A percentile compares a stretch with the other conserved stretches of the same genome.
phyloP scores from a whole-genome alignment of 495 filamentous ascomycete species.

The Hyaloscypha hepaticicola region DNA sequence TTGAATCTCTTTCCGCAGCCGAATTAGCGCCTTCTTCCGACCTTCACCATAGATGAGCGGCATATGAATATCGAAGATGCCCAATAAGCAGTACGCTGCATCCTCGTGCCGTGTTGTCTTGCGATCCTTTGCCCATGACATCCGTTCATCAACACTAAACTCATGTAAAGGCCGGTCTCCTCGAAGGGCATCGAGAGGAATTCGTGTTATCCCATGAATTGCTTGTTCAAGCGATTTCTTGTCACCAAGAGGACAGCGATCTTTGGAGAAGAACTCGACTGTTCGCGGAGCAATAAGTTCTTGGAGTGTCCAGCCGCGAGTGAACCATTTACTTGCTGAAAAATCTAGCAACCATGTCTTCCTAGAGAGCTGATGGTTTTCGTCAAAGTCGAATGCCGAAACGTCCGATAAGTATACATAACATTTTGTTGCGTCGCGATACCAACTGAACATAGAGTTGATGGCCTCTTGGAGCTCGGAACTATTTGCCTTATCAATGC shows the following conservation, averaged over 20 bases:
- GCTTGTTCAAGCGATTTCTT: background rate
- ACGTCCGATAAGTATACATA: slow-evolving; percentile 5
- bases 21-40: background rate
- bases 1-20: background rate
- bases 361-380: background rate
- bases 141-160: slow-evolving; percentile 1
- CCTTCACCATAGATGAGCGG: no score
- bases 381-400: background rate
- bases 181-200: background rate
- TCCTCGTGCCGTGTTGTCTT: background rate
- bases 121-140: background rate
- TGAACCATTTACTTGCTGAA: no score
- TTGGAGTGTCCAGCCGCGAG: no score
- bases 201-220: background rate
- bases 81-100: background rate
- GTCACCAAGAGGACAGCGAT: background rate
- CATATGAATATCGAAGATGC: background rate
- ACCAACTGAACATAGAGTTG: no score
- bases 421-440: background rate
- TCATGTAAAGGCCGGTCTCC: background rate
- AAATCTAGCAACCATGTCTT: background rate
- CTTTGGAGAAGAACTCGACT: slow-evolving; percentile 2
- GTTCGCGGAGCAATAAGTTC: background rate
- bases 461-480: no score
- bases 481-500: no score